Evolutionary conservation across 2,329 filamentous ascomycete genomes (phyloP), one percentile per base, ranked within the genome.

Genomic region (Emmonsiellopsis sp.): DNA sequence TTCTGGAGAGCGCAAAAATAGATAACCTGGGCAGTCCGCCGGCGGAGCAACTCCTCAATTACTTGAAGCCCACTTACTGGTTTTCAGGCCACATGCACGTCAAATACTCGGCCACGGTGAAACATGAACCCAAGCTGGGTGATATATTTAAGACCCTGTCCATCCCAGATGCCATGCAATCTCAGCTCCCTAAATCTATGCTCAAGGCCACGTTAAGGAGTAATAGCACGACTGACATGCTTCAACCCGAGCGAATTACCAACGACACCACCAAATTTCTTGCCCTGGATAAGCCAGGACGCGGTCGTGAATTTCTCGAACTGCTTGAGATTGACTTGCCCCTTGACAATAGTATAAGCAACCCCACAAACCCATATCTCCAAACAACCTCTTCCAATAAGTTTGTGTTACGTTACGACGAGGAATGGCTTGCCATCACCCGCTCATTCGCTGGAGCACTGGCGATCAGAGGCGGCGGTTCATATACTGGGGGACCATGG

Each of bases 361-460:
- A 38, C 7, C 7, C 10, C 32, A 30, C 32, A 16, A 75, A 82
- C 2, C 63, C 77, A 45, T 70, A 76, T 16, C 54, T 70, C 0
- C 56, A 68, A 52, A 58, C 26, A 43, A 49, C 20, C 50, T 47
- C 13, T 50, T 57, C 7, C 8, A 20, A 34, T 15, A 0, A 75
- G 32, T 49, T 49, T 40, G 10, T 32, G 7, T 13, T 49, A 5
- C 16, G 83, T 46, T 97, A 97, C 67, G 93, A 97, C 68, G 82
- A 84, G 7, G 93, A 98, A 72, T 98, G 92, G 91, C 82, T 98
- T 5, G 86, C 93, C 42, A 95, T 98, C 58, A 90, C 85, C 13
- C 86, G 91, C 43, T 85, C 83, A 5, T 93, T 96, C 64, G 82
- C 87, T 38, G 62, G 74, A 2, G 76, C 82, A 43, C 75, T 93